Evolutionary conservation across 1,284 basidiomycete genomes (phyloP), one percentile per base, ranked within the genome.

Genomic region (Porodaedalea pini): DNA sequence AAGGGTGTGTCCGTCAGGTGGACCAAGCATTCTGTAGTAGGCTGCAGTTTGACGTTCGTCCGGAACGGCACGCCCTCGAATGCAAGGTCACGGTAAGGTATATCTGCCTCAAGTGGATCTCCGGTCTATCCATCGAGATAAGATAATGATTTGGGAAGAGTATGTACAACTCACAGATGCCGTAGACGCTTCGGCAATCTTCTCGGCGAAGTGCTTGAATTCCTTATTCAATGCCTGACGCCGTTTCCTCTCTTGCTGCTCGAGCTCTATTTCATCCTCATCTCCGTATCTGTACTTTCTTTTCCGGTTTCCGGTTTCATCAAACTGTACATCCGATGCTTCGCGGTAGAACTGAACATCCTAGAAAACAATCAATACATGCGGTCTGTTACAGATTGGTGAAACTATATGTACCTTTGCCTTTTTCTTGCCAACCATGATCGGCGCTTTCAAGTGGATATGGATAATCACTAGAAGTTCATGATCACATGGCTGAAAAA

Each of bases 311-410:
- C 96, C 96, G 0, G 95, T 98, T 74, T 99, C 97, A 68, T 99
- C 97, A 68, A 98, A 99, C 64, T 96, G 92, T 36, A 96, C 94
- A 67, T 99, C 97, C 0, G 93, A 92, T 1, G 95, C 97, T 75
- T 99, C 97, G 23, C 97, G 91, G 78, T 92, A 97, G 74, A 99
- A 98, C 82, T 99, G 97, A 7, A 99, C 85, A 70, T 99, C 97
- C 88, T 94, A 61, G 21, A 56, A 31, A 48, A 50, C 45, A 19
- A 39, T 60, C 31, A 60, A 39, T 51, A n/a, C 47, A 37, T 2
- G 27, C 37, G 58, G 36, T 56, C 17, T n/a, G 31, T 48, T 47
- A 40, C 48, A 32, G 41, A 40, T 32, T 54, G 41, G 36, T 6
- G n/a, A n/a, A 43, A 37, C 23, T 2, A 51, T 50, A 27, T 81